These are phyloP conservation scores for Colletotrichum musae DNA, from an alignment of 2,329 filamentous ascomycete genomes.

Conservation along the genomic window DNA sequence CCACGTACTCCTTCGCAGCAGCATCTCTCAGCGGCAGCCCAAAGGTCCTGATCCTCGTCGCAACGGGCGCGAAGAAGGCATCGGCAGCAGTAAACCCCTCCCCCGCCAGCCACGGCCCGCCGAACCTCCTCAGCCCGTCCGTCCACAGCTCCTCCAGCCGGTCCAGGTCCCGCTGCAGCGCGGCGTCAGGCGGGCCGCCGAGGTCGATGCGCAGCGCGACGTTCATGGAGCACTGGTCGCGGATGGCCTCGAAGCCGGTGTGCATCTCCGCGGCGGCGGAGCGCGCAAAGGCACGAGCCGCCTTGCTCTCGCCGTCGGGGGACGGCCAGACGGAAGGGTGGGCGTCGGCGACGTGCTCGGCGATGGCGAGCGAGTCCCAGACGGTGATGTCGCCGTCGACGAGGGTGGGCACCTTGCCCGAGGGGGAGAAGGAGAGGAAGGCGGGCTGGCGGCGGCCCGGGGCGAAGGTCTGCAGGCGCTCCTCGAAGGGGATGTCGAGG, in stretches of 20 bases:
- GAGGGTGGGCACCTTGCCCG: slow-evolving; percentile 59
- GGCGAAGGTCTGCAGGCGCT: slow-evolving; percentile 54
- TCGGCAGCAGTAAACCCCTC: slow-evolving; percentile 55
- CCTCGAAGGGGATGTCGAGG: slow-evolving; percentile 59
- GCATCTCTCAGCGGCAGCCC: slow-evolving; percentile 49
- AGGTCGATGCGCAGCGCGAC: slow-evolving; percentile 56
- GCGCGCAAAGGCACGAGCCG: slow-evolving; percentile 59
- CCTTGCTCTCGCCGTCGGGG: slow-evolving; percentile 43
- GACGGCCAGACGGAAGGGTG: slow-evolving; percentile 59
- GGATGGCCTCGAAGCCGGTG: slow-evolving; percentile 57
- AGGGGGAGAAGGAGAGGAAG: slow-evolving; percentile 56
- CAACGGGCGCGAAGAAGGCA: slow-evolving; percentile 60
- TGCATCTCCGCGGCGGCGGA: slow-evolving; percentile 64
- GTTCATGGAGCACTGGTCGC: slow-evolving; percentile 60
- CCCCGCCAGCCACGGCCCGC: slow-evolving; percentile 59
- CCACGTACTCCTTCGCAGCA: slow-evolving; percentile 50
- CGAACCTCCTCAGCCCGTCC: slow-evolving; percentile 55
- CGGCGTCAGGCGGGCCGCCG: slow-evolving; percentile 45
- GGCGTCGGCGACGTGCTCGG: slow-evolving; percentile 61
- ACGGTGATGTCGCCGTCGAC: slow-evolving; percentile 50
- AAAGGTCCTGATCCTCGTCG: slow-evolving; percentile 56
- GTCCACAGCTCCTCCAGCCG: slow-evolving; percentile 55
- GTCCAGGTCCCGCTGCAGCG: slow-evolving; percentile 52
- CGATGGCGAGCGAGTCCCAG: slow-evolving; percentile 64
- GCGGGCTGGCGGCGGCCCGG: slow-evolving; percentile 49